Evolutionary conservation across 371 early-diverging fungal species (phyloP), one percentile per base, ranked within the genome.

Genomic region (Haplosporangium sp.): DNA sequence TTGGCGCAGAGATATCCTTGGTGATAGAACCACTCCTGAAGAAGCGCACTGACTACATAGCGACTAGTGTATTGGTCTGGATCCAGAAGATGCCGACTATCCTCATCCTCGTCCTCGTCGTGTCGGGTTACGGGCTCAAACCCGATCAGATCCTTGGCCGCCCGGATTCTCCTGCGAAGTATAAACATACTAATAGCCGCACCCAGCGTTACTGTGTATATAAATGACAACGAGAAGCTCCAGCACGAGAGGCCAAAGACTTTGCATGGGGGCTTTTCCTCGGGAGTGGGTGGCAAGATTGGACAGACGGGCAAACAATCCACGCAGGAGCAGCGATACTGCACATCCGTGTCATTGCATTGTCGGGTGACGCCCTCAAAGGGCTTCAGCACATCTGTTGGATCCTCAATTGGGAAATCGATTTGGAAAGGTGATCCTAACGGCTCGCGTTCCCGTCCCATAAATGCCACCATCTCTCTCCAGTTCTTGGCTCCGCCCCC

Each of bases 361-460:
- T 73, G 70, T 41, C 79, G 80, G 1, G 85, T 87, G 10, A 82
- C 68, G 16, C 81, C 82, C 57, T 87, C 70, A 50, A 86, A 86
- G 3, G 83, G 80, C 9, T 55, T 71, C 54, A 85, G 57, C 0
- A 80, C 68, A 5, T 58, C 64, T 37, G 58, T 68, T 16, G 80
- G 67, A 23, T 76, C 65, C 10, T 76, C 42, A 0, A 82, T 59
- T 5, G 91, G 88, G 55, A 92, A 92, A 50, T 90, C 84, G 61
- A 93, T 91, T 50, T 90, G 91, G 69, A 92, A 91, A 12, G 93
- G 93, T 16, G 92, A 93, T 2, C 92, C 91, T 0, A 89, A 66
- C 2, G 83, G 54, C 20, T 85, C 85, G 6, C 88, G 83, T 53
- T 90, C 87, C 40, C 59, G 67, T 52, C 94, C 94, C 90, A 93